Conservation (phyloP, 176 grass and related monocot species). For the Aegilops speltoides region DNA sequence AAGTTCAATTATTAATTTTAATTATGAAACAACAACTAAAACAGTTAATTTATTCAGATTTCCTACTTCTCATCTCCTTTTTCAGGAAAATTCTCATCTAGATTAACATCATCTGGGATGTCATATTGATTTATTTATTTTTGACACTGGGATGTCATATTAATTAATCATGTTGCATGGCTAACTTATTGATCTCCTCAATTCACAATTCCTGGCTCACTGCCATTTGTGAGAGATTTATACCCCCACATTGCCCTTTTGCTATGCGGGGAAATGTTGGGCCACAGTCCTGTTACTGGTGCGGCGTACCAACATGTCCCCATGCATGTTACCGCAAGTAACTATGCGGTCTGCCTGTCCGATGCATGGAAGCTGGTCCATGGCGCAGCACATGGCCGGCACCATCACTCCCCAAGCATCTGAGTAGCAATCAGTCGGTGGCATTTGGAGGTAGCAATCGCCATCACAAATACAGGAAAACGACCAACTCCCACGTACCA, state of each 20-base stretch:
- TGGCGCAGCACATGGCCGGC: constrained; percentile 4
- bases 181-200: no score
- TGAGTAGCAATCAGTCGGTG: constrained; percentile 16
- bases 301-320: not conserved
- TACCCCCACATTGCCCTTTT: not conserved
- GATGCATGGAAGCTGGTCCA: not conserved
- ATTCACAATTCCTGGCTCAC: no score
- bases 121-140: no score
- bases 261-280: not conserved
- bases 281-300: not conserved
- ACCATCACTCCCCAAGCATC: constrained; percentile 4
- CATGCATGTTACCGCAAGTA: not conserved
- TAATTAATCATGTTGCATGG: no score
- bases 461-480: not conserved
- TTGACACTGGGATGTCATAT: no score
- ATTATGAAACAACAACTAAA: no score
- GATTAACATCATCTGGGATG: no score
- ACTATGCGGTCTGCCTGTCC: not conserved
- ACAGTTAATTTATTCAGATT: no score
- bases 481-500: not conserved
- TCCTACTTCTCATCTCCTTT: no score
- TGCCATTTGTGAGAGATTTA: not conserved
- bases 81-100: no score
- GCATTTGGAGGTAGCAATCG: not conserved
- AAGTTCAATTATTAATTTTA: no score